These are phyloP conservation scores for Kodamaea alishanica DNA, from an alignment of 1,139 yeast species.

Conservation along the genomic window DNA sequence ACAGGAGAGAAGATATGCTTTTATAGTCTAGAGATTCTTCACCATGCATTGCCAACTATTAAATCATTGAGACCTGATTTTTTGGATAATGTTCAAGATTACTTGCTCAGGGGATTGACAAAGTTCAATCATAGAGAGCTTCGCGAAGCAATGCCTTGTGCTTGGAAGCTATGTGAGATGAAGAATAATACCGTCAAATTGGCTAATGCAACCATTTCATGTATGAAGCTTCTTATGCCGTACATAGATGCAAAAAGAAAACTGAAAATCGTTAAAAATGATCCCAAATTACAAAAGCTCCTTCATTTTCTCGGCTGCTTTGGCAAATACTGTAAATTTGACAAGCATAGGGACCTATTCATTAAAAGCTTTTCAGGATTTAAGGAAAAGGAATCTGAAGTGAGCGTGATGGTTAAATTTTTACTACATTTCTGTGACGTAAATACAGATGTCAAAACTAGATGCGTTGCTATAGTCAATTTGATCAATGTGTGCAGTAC, in stretches of 20 bases:
- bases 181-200: slow-evolving; percentile 46
- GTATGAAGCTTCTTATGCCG: slow-evolving; percentile 47
- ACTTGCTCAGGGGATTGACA: slow-evolving; percentile 53
- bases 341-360: slow-evolving; percentile 41
- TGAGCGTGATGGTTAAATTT: slow-evolving; percentile 53
- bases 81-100: slow-evolving; percentile 46
- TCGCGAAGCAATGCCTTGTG: slow-evolving; percentile 65
- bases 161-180: slow-evolving; percentile 52
- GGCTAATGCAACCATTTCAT: slow-evolving; percentile 59
- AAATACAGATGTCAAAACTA: slow-evolving; percentile 22
- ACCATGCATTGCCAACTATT: slow-evolving; percentile 42
- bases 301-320: slow-evolving; percentile 64
- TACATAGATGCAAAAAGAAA: slow-evolving; percentile 27
- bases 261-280: slow-evolving; percentile 20
- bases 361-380: slow-evolving; percentile 38
- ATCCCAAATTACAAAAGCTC: slow-evolving; percentile 52
- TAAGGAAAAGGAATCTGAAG: slow-evolving; percentile 50
- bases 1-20: slow-evolving; percentile 37
- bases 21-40: slow-evolving; percentile 53
- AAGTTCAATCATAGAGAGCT: slow-evolving; percentile 56
- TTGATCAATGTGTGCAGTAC: slow-evolving; percentile 54
- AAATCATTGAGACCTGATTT: slow-evolving; percentile 50
- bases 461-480: slow-evolving; percentile 53
- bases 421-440: slow-evolving; percentile 49
- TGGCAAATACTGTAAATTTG: slow-evolving; percentile 65